These are phyloP conservation scores for Macadamia integrifolia DNA, from an alignment of 164 flowering plant genomes.

Conservation along the genomic window DNA sequence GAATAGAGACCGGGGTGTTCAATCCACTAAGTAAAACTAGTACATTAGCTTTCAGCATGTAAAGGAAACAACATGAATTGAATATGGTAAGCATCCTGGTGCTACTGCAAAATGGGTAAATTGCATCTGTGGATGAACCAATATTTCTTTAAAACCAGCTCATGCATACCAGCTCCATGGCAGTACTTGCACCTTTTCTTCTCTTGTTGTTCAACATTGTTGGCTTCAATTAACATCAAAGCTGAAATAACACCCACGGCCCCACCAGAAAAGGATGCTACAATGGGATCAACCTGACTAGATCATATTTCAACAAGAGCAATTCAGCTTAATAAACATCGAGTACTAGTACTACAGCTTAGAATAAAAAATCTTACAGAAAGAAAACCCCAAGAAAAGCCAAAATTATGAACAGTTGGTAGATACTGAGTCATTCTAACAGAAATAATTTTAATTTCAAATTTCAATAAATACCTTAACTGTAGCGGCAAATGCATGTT, in stretches of 20 bases:
- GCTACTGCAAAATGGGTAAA: not conserved
- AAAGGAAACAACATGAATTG: not conserved
- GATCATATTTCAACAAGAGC: constrained; percentile 11
- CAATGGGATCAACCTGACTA: constrained; percentile 97
- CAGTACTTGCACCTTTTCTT: constrained; percentile 90
- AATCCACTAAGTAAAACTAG: too few relatives aligned
- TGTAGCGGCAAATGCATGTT: constrained; percentile 85
- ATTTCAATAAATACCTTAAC: constrained; percentile 44
- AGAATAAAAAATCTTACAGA: not conserved
- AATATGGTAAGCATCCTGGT: too few relatives aligned
- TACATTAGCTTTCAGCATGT: not conserved
- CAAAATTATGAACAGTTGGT: not conserved
- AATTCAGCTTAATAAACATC: constrained; percentile 6
- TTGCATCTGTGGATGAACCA: not conserved
- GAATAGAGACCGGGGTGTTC: not conserved
- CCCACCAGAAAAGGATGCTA: constrained; percentile 93
- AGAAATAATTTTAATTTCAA: constrained; percentile 2
- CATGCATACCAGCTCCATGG: constrained; percentile 66
- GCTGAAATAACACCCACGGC: constrained; percentile 94
- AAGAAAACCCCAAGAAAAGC: not conserved
- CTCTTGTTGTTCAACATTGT: constrained; percentile 87
- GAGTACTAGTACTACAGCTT: not conserved
- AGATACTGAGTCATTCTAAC: not conserved
- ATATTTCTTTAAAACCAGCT: not conserved
- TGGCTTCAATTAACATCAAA: constrained; percentile 80